phyloP scores from a whole-genome alignment of 1,139 yeast species.

The Candida tetrigidarum region DNA sequence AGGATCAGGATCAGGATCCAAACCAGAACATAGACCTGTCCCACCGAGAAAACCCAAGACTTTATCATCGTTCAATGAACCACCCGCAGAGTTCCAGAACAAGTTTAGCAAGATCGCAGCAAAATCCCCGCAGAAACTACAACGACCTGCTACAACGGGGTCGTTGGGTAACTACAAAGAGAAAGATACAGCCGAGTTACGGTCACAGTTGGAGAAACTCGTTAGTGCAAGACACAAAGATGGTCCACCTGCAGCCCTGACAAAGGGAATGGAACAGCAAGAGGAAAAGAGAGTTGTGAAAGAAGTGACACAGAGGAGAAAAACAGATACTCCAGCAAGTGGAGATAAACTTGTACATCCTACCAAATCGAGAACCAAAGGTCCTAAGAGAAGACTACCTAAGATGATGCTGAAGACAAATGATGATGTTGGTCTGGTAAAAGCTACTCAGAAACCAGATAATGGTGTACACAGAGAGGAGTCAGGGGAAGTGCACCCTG shows the following conservation, averaged over 20 bases:
- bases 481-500: too few relatives aligned
- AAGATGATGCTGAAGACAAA: conserved; percentile 24
- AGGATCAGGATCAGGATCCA: too few relatives aligned
- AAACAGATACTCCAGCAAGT: conserved; percentile 14
- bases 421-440: too few relatives aligned
- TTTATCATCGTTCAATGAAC: not conserved
- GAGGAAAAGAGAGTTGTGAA: conserved; percentile 14
- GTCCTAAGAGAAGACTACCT: conserved; percentile 78
- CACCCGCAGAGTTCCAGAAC: conserved; percentile 19
- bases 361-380: conserved; percentile 67
- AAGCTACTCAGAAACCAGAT: too few relatives aligned
- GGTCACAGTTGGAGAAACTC: conserved; percentile 27
- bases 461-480: too few relatives aligned
- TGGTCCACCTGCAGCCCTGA: conserved; percentile 10
- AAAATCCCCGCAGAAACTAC: conserved; percentile 14
- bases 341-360: conserved; percentile 52
- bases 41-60: conserved; percentile 10
- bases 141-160: conserved; percentile 18
- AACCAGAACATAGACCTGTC: too few relatives aligned
- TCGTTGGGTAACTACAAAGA: conserved; percentile 25
- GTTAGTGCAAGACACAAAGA: conserved; percentile 9
- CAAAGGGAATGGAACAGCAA: too few relatives aligned
- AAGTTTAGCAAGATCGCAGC: conserved; percentile 13
- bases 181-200: conserved; percentile 27
- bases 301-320: conserved; percentile 15